A percentile compares a stretch with the other conserved stretches of the same genome.
Conservation (phyloP, 352 stramenopile genomes). For the Phytophthora citrophthora region DNA sequence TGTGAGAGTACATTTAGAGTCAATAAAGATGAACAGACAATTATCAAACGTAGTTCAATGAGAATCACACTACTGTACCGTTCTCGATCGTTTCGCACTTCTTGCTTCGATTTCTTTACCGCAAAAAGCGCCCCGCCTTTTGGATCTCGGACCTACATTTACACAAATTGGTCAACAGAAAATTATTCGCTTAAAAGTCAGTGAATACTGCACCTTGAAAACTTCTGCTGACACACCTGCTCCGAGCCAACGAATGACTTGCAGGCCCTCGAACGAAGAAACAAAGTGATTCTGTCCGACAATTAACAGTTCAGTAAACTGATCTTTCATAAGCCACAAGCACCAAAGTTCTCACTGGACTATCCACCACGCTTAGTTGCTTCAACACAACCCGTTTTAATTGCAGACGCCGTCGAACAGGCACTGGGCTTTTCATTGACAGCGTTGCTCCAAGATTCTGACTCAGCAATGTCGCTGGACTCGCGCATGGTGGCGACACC, state of each 20-base stretch:
- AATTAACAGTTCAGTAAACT: constrained; percentile 9
- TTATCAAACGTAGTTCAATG: neutral
- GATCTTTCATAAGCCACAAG: neutral
- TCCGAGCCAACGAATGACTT: constrained; percentile 68
- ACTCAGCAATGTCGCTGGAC: constrained; percentile 48
- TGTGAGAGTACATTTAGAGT: constrained; percentile 21
- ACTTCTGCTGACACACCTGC: constrained; percentile 77
- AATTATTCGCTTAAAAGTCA: neutral
- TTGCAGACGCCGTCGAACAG: constrained; percentile 14
- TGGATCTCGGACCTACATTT: constrained; percentile 46
- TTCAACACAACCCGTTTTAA: constrained; percentile 37
- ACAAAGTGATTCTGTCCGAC: constrained; percentile 33
- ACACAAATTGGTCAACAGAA: constrained; percentile 6
- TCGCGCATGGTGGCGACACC: constrained; percentile 40
- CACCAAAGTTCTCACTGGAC: constrained; percentile 20
- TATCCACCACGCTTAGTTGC: constrained; percentile 29
- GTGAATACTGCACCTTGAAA: constrained; percentile 48
- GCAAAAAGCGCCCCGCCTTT: constrained; percentile 53
- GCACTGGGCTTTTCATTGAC: constrained; percentile 45
- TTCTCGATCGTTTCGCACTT: constrained; percentile 78
- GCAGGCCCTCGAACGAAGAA: constrained; percentile 56
- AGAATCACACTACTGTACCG: constrained; percentile 41
- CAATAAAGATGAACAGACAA: neutral
- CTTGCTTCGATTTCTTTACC: constrained; percentile 84
- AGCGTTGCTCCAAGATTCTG: constrained; percentile 43